Evolutionary conservation across 1,284 basidiomycete species (phyloP), one percentile per base, ranked within the genome.

Genomic region (Sporisorium reilianum): DNA sequence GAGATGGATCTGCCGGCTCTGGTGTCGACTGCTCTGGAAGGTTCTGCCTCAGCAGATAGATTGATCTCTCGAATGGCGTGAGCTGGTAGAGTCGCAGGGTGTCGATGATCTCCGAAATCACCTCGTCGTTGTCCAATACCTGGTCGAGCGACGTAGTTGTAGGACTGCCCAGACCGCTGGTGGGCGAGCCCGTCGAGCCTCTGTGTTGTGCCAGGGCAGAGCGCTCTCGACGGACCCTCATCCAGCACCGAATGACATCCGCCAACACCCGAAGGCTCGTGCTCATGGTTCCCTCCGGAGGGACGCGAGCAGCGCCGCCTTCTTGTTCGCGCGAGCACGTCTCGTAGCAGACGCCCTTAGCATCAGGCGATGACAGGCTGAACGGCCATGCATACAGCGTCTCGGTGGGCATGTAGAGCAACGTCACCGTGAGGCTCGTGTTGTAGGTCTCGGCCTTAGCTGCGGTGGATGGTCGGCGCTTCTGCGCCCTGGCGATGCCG

Each of bases 331-430:
- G 18, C 11, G 42, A 60, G 30, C 50, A 28, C 3, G 69, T 72
- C 49, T 67, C 64, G 64, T 66, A 72, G 34, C 64, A 72, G 23
- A 72, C 55, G 1, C 69, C 69, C 9, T 64, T 72, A 14, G 69
- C 59, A 20, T 44, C 53, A 1, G 69, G 69, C 12, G 36, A 55
- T 6, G 64, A 59, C 1, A 72, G 44, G 28, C 67, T 72, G 56
- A 72, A 72, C 0, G 69, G 69, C 69, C 69, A 72, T 9, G 69
- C 69, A 52, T 59, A 67, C 5, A 72, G 52, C 32, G 69, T 72
- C 32, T 63, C 55, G 12, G 59, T 66, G 18, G 69, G 55, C 16
- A 25, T 30, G 53, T 72, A 72, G 18, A 72, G 41, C 38, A 72
- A 12, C 0, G 69, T 72, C 16, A 72, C 55, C 2, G 64, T 72